Evolutionary conservation across 805 yeast genomes (phyloP).

Genomic region (Wickerhamiella musiphila): DNA sequence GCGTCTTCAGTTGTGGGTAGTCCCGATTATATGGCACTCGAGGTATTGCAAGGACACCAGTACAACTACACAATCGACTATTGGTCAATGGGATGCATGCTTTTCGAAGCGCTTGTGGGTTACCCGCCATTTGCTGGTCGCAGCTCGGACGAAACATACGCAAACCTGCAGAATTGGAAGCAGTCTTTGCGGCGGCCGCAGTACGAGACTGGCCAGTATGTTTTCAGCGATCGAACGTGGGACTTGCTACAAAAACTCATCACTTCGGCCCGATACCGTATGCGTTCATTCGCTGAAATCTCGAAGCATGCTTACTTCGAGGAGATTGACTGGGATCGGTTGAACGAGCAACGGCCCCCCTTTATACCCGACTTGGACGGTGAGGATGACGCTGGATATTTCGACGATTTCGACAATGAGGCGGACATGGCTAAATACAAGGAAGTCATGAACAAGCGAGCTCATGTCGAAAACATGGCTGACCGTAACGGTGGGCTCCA

Average conservation of each 20-base stretch:
- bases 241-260: conserved; percentile 61
- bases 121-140: conserved; percentile 95
- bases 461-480: conserved; percentile 63
- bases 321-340: conserved; percentile 61
- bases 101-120: conserved; percentile 90
- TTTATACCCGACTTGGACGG: conserved; percentile 93
- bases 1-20: conserved; percentile 96
- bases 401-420: conserved; percentile 92
- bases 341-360: conserved; percentile 70
- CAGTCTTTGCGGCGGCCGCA: conserved; percentile 77
- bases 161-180: conserved; percentile 85
- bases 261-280: conserved; percentile 59
- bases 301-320: conserved; percentile 63
- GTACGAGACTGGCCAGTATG: conserved; percentile 77
- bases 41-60: conserved; percentile 81
- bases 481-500: conserved; percentile 42
- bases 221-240: conserved; percentile 96
- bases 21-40: conserved; percentile 98
- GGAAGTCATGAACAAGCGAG: conserved; percentile 87
- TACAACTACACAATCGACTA: conserved; percentile 95
- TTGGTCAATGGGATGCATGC: conserved; percentile 96
- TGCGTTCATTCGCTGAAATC: conserved; percentile 67
- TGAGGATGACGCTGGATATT: conserved; percentile 96
- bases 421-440: conserved; percentile 95
- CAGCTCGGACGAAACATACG: conserved; percentile 84